Conservation (phyloP, 495 filamentous ascomycete species). For the Trichocladium antarcticum region DNA sequence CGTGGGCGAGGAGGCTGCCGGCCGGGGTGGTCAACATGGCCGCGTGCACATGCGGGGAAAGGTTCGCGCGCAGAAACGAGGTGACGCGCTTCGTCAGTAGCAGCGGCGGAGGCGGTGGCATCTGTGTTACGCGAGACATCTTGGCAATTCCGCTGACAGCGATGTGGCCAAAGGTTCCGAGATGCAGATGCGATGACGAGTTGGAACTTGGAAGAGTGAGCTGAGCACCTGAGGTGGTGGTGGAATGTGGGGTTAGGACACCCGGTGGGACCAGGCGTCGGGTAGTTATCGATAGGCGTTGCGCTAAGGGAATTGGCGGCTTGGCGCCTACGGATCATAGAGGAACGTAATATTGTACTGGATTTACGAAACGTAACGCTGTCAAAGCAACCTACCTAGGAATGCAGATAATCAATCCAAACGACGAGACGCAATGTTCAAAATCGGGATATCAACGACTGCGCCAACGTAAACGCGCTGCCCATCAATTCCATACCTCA, state of each 20-base stretch:
- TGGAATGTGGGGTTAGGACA: neutral
- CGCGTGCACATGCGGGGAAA: slow-evolving; percentile 32
- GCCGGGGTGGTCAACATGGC: slow-evolving; percentile 35
- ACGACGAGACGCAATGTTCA: no score
- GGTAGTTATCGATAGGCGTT: slow-evolving; percentile 4
- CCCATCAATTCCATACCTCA: no score
- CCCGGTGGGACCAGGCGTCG: neutral
- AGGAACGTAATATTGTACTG: no score
- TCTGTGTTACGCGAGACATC: slow-evolving; percentile 11
- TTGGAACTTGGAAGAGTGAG: neutral
- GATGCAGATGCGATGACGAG: neutral
- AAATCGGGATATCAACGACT: no score
- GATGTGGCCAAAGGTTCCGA: neutral
- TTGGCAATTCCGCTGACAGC: neutral
- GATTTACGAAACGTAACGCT: no score
- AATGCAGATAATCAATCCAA: no score
- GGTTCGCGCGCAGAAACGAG: slow-evolving; percentile 38
- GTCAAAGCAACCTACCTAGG: no score
- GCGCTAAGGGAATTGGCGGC: neutral
- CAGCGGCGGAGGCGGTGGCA: slow-evolving; percentile 31
- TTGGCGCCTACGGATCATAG: no score
- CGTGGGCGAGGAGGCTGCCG: slow-evolving; percentile 42
- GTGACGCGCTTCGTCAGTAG: slow-evolving; percentile 40
- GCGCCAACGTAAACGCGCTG: no score
- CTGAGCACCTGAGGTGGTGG: neutral